Base-by-base conservation (phyloP, 768 basidiomycete species). In the Termitomyces sp. region DNA sequence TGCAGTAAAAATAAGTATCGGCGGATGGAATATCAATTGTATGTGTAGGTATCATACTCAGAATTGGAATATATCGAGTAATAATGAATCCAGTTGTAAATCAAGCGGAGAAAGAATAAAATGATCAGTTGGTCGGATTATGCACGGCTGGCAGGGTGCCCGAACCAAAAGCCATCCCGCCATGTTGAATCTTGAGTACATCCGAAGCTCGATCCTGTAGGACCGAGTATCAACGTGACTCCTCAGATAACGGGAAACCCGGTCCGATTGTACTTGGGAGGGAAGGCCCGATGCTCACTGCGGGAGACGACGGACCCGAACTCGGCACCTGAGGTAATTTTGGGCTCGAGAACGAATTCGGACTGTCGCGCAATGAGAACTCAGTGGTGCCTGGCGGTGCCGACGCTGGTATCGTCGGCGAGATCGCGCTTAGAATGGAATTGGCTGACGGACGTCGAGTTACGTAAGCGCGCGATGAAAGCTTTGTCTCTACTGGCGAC, bases 391-490 rank as follows among this genome's bases (percentile, higher is more conserved):
- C 57, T 7, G 60, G 57, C 0, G 62, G 61, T 46, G 58, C 50
- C 7, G 62, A 53, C n/a, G 62, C 49, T 1, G 65, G 64, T n/a
- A 64, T 54, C 23, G 64, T 62, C 0, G 78, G 75, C 15, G 78
- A 74, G 5, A 76, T 64, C 35, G 75, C 51, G 55, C 68, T 72
- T 60, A 76, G 66, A 31, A 78, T 73, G 9, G 76, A 75, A 40
- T 71, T 70, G 43, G 69, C 68, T 1, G 78, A 75, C 1, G 79
- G 77, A 1, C 83, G 82, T 3, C 86, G 82, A 1, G 82, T 75
- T 23, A 87, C 68, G 60, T 88, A 89, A 10, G 84, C 81, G n/a
- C 77, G 73, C 1, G 84, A 81, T 0, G 76, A 64, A 1, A 78
- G 76, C 59, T 79, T 81, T 21, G 72, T 66, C 9, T 64, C 66